phyloP scores from a whole-genome alignment of 495 filamentous ascomycete genomes.

The Glonium stellatum region DNA sequence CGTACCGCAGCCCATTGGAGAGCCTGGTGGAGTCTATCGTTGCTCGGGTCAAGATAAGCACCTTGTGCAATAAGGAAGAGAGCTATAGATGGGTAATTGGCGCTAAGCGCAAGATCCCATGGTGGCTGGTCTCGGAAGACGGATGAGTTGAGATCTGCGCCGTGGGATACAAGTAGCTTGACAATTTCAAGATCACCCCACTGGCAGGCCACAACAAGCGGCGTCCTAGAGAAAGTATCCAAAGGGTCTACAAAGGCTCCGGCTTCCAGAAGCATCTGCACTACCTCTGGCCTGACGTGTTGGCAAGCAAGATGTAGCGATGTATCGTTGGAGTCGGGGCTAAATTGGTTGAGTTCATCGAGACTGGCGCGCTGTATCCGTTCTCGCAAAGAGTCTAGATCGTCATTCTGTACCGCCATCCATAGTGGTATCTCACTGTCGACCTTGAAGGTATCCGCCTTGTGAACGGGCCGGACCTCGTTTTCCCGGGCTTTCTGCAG shows the following conservation, averaged over 20 bases:
- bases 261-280: slow-evolving; percentile 10
- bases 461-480: slow-evolving; percentile 8
- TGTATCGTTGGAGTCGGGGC: slow-evolving; percentile 10
- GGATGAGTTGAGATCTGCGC: slow-evolving; percentile 13
- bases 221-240: slow-evolving; percentile 12
- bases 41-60: slow-evolving; percentile 6
- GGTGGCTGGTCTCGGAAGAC: slow-evolving; percentile 1
- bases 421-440: slow-evolving; percentile 6
- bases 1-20: slow-evolving; percentile 11
- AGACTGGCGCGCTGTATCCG: not conserved
- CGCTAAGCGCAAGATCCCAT: slow-evolving; percentile 19
- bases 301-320: slow-evolving; percentile 9
- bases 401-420: not conserved
- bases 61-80: slow-evolving; percentile 10
- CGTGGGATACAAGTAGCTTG: slow-evolving; percentile 5
- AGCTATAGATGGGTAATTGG: not conserved
- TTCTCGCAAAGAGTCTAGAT: slow-evolving; percentile 1
- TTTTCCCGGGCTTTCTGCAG: slow-evolving; percentile 12
- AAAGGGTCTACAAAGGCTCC: slow-evolving; percentile 10
- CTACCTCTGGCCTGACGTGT: not conserved
- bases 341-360: slow-evolving; percentile 8
- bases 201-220: slow-evolving; percentile 14
- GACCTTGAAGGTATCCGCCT: slow-evolving; percentile 11
- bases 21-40: not conserved
- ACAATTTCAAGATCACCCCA: slow-evolving; percentile 7